Percentiles rank a stretch among this genome's conserved stretches.
Conservation (phyloP, 441 rosid genomes). For the Brassica balearica region DNA sequence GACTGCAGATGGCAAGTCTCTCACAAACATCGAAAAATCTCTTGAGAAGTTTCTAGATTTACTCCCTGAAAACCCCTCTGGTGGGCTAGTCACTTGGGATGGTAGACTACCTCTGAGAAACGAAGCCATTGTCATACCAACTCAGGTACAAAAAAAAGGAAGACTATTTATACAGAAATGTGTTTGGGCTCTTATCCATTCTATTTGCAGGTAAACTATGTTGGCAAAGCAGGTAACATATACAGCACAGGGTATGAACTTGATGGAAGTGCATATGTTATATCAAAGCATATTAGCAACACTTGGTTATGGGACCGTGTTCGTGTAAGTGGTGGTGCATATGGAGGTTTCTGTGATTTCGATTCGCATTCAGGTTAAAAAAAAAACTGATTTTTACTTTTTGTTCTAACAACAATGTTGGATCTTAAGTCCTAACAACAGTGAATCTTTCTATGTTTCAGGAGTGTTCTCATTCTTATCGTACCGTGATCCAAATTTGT, state of each 20-base stretch:
- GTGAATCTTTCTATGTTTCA: slow-evolving; percentile 29
- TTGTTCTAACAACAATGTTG: neutral
- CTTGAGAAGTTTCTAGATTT: slow-evolving; percentile 79
- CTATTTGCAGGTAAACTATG: slow-evolving; percentile 80
- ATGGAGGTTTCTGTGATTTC: slow-evolving; percentile 94
- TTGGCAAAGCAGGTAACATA: slow-evolving; percentile 92
- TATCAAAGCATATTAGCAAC: slow-evolving; percentile 85
- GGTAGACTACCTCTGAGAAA: slow-evolving; percentile 64
- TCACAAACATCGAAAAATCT: slow-evolving; percentile 59
- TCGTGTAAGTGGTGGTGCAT: slow-evolving; percentile 97
- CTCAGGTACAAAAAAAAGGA: slow-evolving; percentile 62
- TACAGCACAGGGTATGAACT: slow-evolving; percentile 80
- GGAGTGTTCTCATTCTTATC: slow-evolving; percentile 94
- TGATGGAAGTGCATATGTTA: slow-evolving; percentile 89
- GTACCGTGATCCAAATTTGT: slow-evolving; percentile 93
- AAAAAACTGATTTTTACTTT: neutral
- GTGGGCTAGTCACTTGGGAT: slow-evolving; percentile 61
- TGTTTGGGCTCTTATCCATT: too few species aligned
- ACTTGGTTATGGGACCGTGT: slow-evolving; percentile 99
- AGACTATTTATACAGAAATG: neutral
- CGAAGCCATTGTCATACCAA: slow-evolving; percentile 93
- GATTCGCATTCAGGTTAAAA: slow-evolving; percentile 90
- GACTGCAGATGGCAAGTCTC: slow-evolving; percentile 86
- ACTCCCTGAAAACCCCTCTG: slow-evolving; percentile 70
- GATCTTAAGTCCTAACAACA: neutral